phyloP scores from a whole-genome alignment of 257 asterid species.

The Thymus mandschuricus region DNA sequence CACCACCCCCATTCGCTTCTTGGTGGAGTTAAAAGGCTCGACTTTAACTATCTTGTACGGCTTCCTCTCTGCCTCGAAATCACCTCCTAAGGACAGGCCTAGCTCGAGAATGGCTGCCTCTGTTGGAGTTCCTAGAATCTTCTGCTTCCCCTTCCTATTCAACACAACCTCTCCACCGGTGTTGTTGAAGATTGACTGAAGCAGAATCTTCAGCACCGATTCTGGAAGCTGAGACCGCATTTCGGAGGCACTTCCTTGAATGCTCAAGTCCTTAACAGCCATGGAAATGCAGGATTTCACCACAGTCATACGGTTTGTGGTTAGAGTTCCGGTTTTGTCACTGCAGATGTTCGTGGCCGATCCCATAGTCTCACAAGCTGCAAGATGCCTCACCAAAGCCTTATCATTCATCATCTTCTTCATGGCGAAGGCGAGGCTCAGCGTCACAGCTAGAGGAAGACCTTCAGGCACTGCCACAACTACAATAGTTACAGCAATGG shows the following conservation, averaged over 20 bases:
- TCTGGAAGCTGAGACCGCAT: slow-evolving; percentile 53
- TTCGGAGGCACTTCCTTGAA: slow-evolving; percentile 36
- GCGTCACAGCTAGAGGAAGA: slow-evolving; percentile 88
- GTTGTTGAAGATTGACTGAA: slow-evolving; percentile 80
- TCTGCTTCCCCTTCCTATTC: slow-evolving; percentile 53
- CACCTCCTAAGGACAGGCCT: slow-evolving; percentile 77
- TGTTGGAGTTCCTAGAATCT: slow-evolving; percentile 88
- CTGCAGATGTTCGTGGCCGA: slow-evolving; percentile 89
- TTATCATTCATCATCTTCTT: slow-evolving; percentile 95
- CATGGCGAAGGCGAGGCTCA: slow-evolving; percentile 95
- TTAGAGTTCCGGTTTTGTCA: slow-evolving; percentile 89
- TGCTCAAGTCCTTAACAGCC: slow-evolving; percentile 53
- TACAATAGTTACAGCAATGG: slow-evolving; percentile 89
- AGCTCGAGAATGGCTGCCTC: slow-evolving; percentile 86
- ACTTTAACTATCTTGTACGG: slow-evolving; percentile 59
- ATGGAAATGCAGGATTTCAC: slow-evolving; percentile 81
- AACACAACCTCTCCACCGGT: slow-evolving; percentile 90
- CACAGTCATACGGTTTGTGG: slow-evolving; percentile 89
- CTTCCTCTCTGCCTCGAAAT: slow-evolving; percentile 56
- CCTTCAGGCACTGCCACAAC: slow-evolving; percentile 99
- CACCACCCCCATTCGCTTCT: slow-evolving; percentile 81
- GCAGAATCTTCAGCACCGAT: slow-evolving; percentile 42
- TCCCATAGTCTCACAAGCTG: slow-evolving; percentile 99
- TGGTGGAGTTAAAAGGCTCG: slow-evolving; percentile 90
- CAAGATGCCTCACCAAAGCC: slow-evolving; percentile 87